These are phyloP conservation scores for Cyphellophora europaea DNA, from an alignment of 2,329 filamentous ascomycete species.

Conservation along the genomic window DNA sequence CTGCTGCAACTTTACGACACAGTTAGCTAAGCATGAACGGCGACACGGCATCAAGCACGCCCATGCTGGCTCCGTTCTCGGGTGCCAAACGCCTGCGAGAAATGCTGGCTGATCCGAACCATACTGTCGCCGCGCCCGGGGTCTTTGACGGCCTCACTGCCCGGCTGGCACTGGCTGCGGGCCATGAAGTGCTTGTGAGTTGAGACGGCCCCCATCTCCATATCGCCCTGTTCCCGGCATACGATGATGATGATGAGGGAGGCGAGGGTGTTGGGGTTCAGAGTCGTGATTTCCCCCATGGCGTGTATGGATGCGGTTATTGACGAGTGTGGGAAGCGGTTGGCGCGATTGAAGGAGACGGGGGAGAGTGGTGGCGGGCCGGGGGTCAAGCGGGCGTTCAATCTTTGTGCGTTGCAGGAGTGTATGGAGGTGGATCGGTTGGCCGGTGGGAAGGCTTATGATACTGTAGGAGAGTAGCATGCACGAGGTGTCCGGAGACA, in stretches of 20 bases:
- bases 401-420: constrained; percentile 34
- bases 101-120: constrained; percentile 23
- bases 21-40: too few relatives aligned
- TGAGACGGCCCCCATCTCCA: constrained; percentile 1
- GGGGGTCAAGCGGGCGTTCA: constrained; percentile 30
- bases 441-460: constrained; percentile 26
- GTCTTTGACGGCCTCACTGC: constrained; percentile 45
- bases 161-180: constrained; percentile 37
- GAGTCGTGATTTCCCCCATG: background rate
- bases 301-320: background rate
- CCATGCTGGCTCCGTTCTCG: constrained; percentile 6
- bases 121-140: constrained; percentile 36
- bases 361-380: constrained; percentile 24
- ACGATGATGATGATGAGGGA: constrained; percentile 20
- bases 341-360: constrained; percentile 22
- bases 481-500: too few relatives aligned
- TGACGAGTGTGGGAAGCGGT: constrained; percentile 1
- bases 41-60: too few relatives aligned
- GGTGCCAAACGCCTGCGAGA: constrained; percentile 21
- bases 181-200: constrained; percentile 44
- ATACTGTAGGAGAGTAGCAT: constrained; percentile 8
- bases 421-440: constrained; percentile 30
- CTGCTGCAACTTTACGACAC: too few relatives aligned
- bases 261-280: constrained; percentile 21
- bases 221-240: background rate